phyloP scores from a whole-genome alignment of 345 rosid species.

The Corymbia maculata region DNA sequence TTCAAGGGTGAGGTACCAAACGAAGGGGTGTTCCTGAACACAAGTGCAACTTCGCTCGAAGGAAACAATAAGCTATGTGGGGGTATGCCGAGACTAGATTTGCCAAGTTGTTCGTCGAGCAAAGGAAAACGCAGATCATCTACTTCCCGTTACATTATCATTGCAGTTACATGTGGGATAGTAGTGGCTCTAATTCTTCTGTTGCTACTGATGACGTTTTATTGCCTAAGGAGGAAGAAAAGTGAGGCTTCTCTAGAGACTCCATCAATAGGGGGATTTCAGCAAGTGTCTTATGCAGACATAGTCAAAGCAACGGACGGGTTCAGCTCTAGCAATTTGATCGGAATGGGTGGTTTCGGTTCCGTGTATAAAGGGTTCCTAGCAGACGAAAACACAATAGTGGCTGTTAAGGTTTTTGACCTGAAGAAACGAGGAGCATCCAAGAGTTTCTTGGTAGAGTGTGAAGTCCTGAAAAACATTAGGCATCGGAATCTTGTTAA shows the following conservation, averaged over 20 bases:
- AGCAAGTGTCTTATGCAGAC: neutral
- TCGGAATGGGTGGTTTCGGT: neutral
- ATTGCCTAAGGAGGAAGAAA: neutral
- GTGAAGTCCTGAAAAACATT: neutral
- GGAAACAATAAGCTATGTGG: conserved; percentile 11
- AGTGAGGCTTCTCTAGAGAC: neutral
- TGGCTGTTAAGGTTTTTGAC: conserved; percentile 3
- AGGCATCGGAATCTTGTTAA: conserved; percentile 5
- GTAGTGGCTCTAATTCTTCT: neutral
- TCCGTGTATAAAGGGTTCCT: neutral
- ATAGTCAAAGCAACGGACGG: neutral
- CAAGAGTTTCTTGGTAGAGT: conserved; percentile 8
- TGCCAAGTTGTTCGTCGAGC: neutral
- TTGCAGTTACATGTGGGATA: neutral
- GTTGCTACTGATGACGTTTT: neutral
- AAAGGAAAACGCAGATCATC: neutral
- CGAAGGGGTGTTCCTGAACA: conserved; percentile 2
- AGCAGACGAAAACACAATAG: neutral
- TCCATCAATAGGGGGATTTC: neutral
- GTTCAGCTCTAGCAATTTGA: neutral
- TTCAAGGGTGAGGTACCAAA: conserved; percentile 8
- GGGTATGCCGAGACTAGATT: neutral
- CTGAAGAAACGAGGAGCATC: neutral
- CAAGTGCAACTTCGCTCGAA: neutral
- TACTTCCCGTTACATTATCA: neutral